Evolutionary conservation across 1,139 yeast genomes (phyloP), one percentile per base, ranked within the genome.

Genomic region (Yamadazyma triangularis): DNA sequence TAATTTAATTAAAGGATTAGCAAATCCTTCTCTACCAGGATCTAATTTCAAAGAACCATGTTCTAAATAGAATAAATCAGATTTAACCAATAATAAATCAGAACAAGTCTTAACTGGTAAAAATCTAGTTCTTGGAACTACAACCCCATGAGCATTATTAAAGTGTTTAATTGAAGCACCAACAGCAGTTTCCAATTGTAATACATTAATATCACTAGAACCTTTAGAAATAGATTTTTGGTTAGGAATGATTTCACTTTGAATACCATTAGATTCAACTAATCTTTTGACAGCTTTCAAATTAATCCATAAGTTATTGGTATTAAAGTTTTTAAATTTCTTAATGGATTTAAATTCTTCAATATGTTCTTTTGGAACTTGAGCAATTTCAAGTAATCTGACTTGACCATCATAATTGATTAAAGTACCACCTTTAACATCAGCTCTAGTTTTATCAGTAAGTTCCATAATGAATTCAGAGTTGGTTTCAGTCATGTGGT

Each of bases 131-230:
- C 98, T 85, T 60, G 98, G 97, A 22, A 91, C 98, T 51, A 88
- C 95, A 50, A 91, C 94, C 64, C 98, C 98, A 53, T 88, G 96
- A 20, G 97, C 96, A 50, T 87, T 85, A 47, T 81, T 73, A 63
- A 93, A 91, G 64, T 89, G 93, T 64, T 95, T 86, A 57, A 91
- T 91, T 33, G 98, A 97, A 25, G 98, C 98, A 70, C 98, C 98
- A 45, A 88, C 95, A 16, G 98, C 98, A 31, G 98, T 91, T 70
- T 91, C 98, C 55, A 91, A 78, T 69, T 91, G 98, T 53, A 91
- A 68, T 31, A 91, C 96, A 51, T 83, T 81, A 48, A 84, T 73
- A 41, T 88, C 96, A 32, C 73, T 67, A 42, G 78, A 76, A 37
- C 95, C 95, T 45, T 75, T 72, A 34, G 79, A 72, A 55, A 91